Evolutionary conservation across 352 stramenopile genomes (phyloP).

Genomic region (Hyaloperonospora brassicae): DNA sequence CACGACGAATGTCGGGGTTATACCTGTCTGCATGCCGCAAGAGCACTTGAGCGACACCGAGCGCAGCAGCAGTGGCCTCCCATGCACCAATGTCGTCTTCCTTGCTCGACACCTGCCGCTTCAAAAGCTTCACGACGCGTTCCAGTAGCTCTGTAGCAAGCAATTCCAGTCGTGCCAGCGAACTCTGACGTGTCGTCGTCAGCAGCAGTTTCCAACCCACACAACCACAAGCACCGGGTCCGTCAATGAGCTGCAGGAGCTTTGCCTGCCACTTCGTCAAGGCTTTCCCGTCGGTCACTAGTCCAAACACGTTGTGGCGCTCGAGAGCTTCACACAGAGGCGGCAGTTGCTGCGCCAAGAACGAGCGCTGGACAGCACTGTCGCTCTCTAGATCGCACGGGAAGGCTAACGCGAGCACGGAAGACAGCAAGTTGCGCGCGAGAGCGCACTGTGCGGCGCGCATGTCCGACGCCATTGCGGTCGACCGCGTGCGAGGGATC

Average conservation of each 20-base stretch:
- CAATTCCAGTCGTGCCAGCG: constrained; percentile 48
- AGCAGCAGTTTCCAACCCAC: constrained; percentile 57
- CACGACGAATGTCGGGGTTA: constrained; percentile 46
- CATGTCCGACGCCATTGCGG: constrained; percentile 9
- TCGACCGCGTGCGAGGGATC: not conserved
- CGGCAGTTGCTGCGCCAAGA: constrained; percentile 38
- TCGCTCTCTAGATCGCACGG: constrained; percentile 48
- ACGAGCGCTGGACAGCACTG: constrained; percentile 26
- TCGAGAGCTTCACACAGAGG: constrained; percentile 40
- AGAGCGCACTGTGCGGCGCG: constrained; percentile 26
- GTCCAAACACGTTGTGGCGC: constrained; percentile 68
- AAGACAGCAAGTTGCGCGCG: constrained; percentile 75
- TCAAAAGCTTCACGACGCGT: constrained; percentile 56
- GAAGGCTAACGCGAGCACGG: constrained; percentile 62
- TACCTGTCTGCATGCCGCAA: constrained; percentile 45
- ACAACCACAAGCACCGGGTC: constrained; percentile 22
- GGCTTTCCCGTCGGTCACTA: constrained; percentile 66
- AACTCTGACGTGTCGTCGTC: constrained; percentile 49
- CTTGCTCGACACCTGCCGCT: constrained; percentile 40
- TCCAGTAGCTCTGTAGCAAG: constrained; percentile 52
- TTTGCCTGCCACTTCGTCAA: constrained; percentile 63
- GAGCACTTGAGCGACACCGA: constrained; percentile 38
- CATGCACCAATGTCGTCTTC: constrained; percentile 24
- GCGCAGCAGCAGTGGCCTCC: constrained; percentile 28
- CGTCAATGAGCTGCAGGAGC: constrained; percentile 50